Percentiles rank a stretch among this genome's conserved stretches.
phyloP scores from a whole-genome alignment of 2,329 filamentous ascomycete species.

The Aureobasidium sp. region DNA sequence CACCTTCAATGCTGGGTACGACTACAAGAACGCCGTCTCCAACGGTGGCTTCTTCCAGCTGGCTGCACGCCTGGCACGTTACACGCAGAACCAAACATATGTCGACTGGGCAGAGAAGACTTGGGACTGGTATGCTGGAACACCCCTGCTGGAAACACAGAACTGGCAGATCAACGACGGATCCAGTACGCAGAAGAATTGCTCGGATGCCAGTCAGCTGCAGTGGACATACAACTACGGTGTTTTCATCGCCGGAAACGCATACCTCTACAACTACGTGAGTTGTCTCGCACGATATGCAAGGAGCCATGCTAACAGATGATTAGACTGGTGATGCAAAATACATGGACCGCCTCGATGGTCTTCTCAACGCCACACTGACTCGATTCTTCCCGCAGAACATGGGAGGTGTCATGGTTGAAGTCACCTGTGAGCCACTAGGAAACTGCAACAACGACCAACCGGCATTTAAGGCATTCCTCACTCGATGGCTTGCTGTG shows the following conservation, averaged over 20 bases:
- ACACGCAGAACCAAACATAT: conserved; percentile 74
- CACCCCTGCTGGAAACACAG: conserved; percentile 44
- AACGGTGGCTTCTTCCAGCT: conserved; percentile 54
- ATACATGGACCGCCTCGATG: conserved; percentile 22
- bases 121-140: conserved; percentile 50
- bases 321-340: conserved; percentile 15
- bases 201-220: conserved; percentile 44
- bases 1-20: conserved; percentile 62
- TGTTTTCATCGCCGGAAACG: conserved; percentile 58
- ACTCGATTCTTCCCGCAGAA: conserved; percentile 31
- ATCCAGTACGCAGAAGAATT: conserved; percentile 45
- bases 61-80: conserved; percentile 62
- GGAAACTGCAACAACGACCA: conserved; percentile 36
- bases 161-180: conserved; percentile 51
- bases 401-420: conserved; percentile 33
- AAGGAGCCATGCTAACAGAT: background rate
- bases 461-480: conserved; percentile 32
- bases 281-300: background rate
- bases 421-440: conserved; percentile 35
- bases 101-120: conserved; percentile 64
- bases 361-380: conserved; percentile 28
- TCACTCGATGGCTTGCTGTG: conserved; percentile 40
- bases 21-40: conserved; percentile 53
- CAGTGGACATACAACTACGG: conserved; percentile 62
- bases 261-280: conserved; percentile 56